Evolutionary conservation across 2,329 filamentous ascomycete species (phyloP).

Genomic region (Exophiala mesophila): DNA sequence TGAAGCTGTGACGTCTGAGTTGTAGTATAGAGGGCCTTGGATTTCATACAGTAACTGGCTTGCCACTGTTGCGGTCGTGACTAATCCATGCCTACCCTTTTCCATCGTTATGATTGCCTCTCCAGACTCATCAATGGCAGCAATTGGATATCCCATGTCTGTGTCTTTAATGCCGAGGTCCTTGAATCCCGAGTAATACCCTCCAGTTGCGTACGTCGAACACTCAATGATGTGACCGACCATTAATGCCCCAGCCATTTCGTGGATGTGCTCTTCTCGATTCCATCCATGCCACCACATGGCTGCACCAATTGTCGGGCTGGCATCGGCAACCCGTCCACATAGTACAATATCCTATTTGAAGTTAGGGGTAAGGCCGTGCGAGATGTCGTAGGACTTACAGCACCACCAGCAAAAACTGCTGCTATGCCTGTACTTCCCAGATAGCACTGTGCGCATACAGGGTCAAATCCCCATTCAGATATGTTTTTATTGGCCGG

Average conservation of each 20-base stretch:
- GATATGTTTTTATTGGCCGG: not conserved
- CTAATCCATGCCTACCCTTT: constrained; percentile 16
- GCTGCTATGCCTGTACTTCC: constrained; percentile 31
- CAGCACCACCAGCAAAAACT: constrained; percentile 33
- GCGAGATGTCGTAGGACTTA: too few species aligned
- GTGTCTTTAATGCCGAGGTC: not conserved
- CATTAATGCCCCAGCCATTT: constrained; percentile 47
- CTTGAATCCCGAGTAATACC: constrained; percentile 49
- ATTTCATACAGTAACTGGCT: constrained; percentile 40
- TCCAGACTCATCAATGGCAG: constrained; percentile 21
- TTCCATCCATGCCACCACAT: constrained; percentile 53
- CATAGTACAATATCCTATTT: constrained; percentile 40
- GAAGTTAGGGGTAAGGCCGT: too few species aligned
- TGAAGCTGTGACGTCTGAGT: constrained; percentile 45
- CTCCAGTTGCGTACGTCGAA: constrained; percentile 30
- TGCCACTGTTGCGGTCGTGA: constrained; percentile 18
- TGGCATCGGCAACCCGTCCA: constrained; percentile 40
- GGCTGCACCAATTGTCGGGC: constrained; percentile 8
- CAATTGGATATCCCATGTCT: constrained; percentile 28
- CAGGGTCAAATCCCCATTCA: not conserved
- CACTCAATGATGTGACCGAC: constrained; percentile 41
- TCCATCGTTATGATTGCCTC: constrained; percentile 16
- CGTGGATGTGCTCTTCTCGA: constrained; percentile 34
- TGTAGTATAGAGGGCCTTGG: constrained; percentile 45
- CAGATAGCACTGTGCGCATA: constrained; percentile 28